A percentile compares a stretch with the other conserved stretches of the same genome.
phyloP scores from a whole-genome alignment of 768 basidiomycete species.

The Ramaria sp. region DNA sequence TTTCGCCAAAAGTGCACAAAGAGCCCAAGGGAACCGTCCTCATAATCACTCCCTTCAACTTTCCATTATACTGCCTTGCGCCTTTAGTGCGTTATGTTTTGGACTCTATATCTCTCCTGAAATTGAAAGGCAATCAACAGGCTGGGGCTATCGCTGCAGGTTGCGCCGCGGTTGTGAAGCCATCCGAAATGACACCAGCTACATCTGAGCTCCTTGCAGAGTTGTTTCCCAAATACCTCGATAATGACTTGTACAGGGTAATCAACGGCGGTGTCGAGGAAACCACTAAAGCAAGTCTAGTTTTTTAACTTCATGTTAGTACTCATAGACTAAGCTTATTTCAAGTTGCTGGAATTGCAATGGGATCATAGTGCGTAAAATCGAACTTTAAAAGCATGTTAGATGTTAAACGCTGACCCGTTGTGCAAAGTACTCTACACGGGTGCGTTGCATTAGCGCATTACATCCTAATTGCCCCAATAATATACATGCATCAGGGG shows the following conservation, averaged over 20 bases:
- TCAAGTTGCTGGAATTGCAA: slow-evolving; percentile 51
- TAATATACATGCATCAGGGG: slow-evolving; percentile 18
- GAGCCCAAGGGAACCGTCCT: slow-evolving; percentile 70
- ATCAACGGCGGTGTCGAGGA: slow-evolving; percentile 17
- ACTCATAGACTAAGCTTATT: not conserved
- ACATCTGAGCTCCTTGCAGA: slow-evolving; percentile 49
- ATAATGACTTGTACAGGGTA: slow-evolving; percentile 24
- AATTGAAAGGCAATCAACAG: slow-evolving; percentile 3
- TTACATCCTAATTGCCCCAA: not conserved
- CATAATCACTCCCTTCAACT: slow-evolving; percentile 34
- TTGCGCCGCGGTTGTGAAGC: slow-evolving; percentile 60
- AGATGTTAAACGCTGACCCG: slow-evolving; percentile 13
- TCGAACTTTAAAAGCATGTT: not conserved
- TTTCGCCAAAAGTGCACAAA: slow-evolving; percentile 57
- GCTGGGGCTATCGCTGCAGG: slow-evolving; percentile 71
- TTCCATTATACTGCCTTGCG: slow-evolving; percentile 50
- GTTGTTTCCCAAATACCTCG: slow-evolving; percentile 67
- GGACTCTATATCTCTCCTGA: slow-evolving; percentile 27
- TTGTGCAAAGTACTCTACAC: slow-evolving; percentile 49
- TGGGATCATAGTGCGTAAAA: slow-evolving; percentile 46
- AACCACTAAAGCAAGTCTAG: slow-evolving; percentile 9
- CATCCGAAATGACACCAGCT: slow-evolving; percentile 57
- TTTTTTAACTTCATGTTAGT: not conserved
- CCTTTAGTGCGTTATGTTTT: slow-evolving; percentile 40
- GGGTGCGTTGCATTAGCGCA: slow-evolving; percentile 19